Evolutionary conservation across 2,329 filamentous ascomycete genomes (phyloP).

Genomic region (Pseudopyricularia cyperi): DNA sequence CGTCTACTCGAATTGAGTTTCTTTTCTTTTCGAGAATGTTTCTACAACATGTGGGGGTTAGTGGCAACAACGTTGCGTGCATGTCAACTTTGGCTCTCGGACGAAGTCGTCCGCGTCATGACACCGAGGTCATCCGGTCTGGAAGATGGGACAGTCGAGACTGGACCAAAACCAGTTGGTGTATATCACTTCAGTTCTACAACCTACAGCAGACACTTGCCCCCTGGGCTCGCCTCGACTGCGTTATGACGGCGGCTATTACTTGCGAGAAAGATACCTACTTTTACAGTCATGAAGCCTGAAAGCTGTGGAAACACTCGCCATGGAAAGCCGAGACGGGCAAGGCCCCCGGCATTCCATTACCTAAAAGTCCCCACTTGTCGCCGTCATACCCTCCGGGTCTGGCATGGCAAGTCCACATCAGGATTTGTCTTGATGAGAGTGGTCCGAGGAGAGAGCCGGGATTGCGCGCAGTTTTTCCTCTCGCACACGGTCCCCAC

Average conservation of each 20-base stretch:
- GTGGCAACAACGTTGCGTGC: neutral
- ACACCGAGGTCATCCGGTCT: neutral
- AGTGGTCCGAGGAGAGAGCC: neutral
- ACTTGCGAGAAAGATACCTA: neutral
- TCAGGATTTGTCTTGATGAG: neutral
- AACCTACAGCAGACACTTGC: too few relatives aligned
- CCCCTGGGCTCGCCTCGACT: too few relatives aligned
- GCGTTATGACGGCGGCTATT: too few relatives aligned
- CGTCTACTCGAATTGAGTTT: neutral
- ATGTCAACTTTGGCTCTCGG: neutral
- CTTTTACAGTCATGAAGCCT: neutral
- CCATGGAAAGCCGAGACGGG: neutral
- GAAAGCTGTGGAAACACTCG: too few relatives aligned
- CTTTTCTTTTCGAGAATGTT: neutral
- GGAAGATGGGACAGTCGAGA: neutral
- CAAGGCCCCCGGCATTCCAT: neutral
- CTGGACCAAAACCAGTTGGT: neutral
- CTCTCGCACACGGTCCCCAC: too few relatives aligned
- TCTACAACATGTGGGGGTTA: neutral
- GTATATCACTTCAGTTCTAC: too few relatives aligned
- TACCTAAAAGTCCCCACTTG: slow-evolving; percentile 1
- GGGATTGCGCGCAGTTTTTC: too few relatives aligned
- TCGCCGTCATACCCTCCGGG: slow-evolving; percentile 1
- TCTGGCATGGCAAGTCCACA: neutral
- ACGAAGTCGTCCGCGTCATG: neutral